Evolutionary conservation across 2,329 filamentous ascomycete species (phyloP).

Genomic region (Botrytis byssoidea): DNA sequence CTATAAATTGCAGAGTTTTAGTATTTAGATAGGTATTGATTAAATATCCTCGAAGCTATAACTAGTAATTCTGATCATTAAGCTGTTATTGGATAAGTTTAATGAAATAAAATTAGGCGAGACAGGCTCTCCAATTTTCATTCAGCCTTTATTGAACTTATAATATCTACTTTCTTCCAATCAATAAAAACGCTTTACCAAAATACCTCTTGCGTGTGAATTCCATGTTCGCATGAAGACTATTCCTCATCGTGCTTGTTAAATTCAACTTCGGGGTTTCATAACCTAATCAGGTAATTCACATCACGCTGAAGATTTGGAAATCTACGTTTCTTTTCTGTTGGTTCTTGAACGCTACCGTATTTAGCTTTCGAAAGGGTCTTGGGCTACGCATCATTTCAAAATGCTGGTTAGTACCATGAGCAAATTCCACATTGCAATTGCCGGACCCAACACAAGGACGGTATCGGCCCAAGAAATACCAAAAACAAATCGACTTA

Average conservation of each 20-base stretch:
- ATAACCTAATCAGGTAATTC: not conserved
- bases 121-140: not conserved
- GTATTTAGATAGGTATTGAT: not conserved
- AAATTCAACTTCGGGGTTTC: not conserved
- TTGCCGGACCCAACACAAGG: not conserved
- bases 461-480: not conserved
- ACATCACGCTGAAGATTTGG: not conserved
- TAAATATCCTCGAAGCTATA: not conserved
- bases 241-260: not conserved
- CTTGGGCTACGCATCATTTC: not conserved
- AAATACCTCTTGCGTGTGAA: not conserved
- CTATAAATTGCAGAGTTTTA: not conserved
- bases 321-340: not conserved
- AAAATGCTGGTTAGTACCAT: not conserved
- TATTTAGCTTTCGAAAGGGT: not conserved
- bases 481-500: not conserved
- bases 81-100: not conserved
- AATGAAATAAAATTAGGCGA: not conserved
- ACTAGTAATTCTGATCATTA: not conserved
- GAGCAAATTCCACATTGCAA: not conserved
- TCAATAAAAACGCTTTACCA: not conserved
- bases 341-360: not conserved
- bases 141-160: not conserved
- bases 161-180: not conserved
- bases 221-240: not conserved